Evolutionary conservation across 2,329 filamentous ascomycete species (phyloP).

Genomic region (Calonectria ilicicola): DNA sequence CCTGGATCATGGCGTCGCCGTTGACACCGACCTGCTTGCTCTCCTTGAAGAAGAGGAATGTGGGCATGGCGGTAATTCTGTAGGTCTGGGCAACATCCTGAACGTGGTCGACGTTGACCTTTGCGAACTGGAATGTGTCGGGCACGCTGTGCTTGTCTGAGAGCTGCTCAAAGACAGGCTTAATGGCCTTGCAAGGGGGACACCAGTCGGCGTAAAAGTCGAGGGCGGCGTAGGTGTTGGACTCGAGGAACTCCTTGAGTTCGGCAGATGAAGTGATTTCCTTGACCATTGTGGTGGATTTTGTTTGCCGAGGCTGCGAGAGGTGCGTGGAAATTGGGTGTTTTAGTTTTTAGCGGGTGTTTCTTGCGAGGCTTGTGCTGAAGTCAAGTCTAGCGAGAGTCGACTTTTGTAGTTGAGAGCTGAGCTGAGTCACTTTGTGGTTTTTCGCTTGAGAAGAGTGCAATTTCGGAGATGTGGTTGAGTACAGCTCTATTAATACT

Average conservation of each 20-base stretch:
- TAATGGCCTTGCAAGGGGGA: slow-evolving; percentile 61
- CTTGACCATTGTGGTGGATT: slow-evolving; percentile 40
- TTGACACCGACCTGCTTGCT: slow-evolving; percentile 44
- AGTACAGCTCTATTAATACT: slow-evolving; percentile 10
- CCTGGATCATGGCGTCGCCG: slow-evolving; percentile 48
- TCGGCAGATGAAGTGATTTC: slow-evolving; percentile 46
- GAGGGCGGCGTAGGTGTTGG: slow-evolving; percentile 56
- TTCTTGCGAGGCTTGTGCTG: not conserved
- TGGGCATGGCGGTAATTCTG: slow-evolving; percentile 91
- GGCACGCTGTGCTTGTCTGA: slow-evolving; percentile 43
- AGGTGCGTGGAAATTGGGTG: not conserved
- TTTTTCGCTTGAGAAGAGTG: no score
- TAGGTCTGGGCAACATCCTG: slow-evolving; percentile 80
- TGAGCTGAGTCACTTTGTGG: not conserved
- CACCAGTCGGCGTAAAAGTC: slow-evolving; percentile 67
- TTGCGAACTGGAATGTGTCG: slow-evolving; percentile 79
- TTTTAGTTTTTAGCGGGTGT: no score
- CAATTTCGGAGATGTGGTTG: not conserved
- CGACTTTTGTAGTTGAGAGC: not conserved
- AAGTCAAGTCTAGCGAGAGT: not conserved
- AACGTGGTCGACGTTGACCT: slow-evolving; percentile 91
- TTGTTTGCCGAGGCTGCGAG: not conserved
- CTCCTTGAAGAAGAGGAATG: slow-evolving; percentile 88
- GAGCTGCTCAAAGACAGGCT: slow-evolving; percentile 54
- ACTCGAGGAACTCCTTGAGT: slow-evolving; percentile 52